These are phyloP conservation scores for Passiflora organensis DNA, from an alignment of 345 rosid genomes.

Conservation along the genomic window DNA sequence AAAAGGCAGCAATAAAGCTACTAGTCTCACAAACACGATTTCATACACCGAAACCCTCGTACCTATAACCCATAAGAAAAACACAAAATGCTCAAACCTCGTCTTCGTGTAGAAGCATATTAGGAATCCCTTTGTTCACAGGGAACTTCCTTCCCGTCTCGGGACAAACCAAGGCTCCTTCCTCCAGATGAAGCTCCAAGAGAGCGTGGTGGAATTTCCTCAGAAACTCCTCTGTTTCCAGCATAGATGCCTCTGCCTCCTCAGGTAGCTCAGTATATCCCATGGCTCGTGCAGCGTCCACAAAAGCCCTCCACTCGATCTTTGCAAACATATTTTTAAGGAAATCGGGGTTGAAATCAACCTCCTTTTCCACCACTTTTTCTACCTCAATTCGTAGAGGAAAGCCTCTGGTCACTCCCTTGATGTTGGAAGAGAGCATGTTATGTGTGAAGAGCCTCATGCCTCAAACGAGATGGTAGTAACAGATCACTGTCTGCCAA, in stretches of 20 bases:
- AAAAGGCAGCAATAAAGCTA: too few relatives aligned
- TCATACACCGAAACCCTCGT: not conserved
- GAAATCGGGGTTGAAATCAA: slow-evolving; percentile 70
- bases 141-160: slow-evolving; percentile 74
- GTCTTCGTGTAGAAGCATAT: slow-evolving; percentile 95
- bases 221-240: slow-evolving; percentile 66
- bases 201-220: slow-evolving; percentile 76
- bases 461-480: not conserved
- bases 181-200: slow-evolving; percentile 79
- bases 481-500: too few relatives aligned
- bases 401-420: slow-evolving; percentile 77
- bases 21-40: too few relatives aligned
- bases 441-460: slow-evolving; percentile 89
- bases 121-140: slow-evolving; percentile 76
- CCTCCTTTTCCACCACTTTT: slow-evolving; percentile 55
- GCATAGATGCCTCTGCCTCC: slow-evolving; percentile 39
- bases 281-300: slow-evolving; percentile 54
- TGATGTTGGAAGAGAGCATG: slow-evolving; percentile 82
- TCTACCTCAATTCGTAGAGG: slow-evolving; percentile 67
- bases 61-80: not conserved
- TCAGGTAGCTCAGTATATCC: slow-evolving; percentile 74
- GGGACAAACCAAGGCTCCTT: slow-evolving; percentile 88
- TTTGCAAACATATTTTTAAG: slow-evolving; percentile 63
- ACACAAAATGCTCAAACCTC: slow-evolving; percentile 47
- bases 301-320: slow-evolving; percentile 77